Evolutionary conservation across 2,329 filamentous ascomycete species (phyloP).

Genomic region (Diplodia sapinea): DNA sequence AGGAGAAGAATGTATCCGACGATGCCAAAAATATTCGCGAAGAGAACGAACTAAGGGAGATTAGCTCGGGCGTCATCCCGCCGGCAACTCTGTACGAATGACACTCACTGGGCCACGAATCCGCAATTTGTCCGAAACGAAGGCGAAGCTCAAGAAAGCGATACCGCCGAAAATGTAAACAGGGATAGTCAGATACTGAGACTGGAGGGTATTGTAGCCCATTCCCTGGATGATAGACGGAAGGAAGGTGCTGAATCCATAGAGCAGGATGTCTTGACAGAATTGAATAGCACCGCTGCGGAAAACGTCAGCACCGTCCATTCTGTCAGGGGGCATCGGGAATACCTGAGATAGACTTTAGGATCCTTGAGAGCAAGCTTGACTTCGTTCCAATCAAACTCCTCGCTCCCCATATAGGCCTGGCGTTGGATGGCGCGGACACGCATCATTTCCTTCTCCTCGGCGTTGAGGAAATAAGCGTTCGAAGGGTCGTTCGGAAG

Average conservation of each 20-base stretch:
- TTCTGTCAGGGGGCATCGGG: neutral
- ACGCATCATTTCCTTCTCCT: conserved; percentile 59
- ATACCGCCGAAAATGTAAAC: conserved; percentile 60
- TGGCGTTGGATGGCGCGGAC: conserved; percentile 53
- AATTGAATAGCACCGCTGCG: conserved; percentile 56
- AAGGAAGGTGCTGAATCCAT: conserved; percentile 65
- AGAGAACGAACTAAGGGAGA: conserved; percentile 28
- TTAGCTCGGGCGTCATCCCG: neutral
- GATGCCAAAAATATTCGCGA: conserved; percentile 35
- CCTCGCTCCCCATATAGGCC: conserved; percentile 58
- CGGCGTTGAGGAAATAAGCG: conserved; percentile 57
- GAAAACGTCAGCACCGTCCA: neutral
- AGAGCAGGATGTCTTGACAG: conserved; percentile 59
- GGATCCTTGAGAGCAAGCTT: conserved; percentile 55
- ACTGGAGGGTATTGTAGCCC: conserved; percentile 58
- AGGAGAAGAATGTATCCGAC: conserved; percentile 37
- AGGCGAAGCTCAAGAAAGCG: conserved; percentile 54
- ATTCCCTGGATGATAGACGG: conserved; percentile 61
- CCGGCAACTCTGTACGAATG: neutral
- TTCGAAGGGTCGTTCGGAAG: conserved; percentile 55
- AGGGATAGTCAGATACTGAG: conserved; percentile 62
- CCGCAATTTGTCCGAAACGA: conserved; percentile 52
- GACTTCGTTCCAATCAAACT: conserved; percentile 60
- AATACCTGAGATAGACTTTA: conserved; percentile 54
- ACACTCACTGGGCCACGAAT: conserved; percentile 34